These are phyloP conservation scores for Cercophora scortea DNA, from an alignment of 495 filamentous ascomycete species.

Conservation along the genomic window DNA sequence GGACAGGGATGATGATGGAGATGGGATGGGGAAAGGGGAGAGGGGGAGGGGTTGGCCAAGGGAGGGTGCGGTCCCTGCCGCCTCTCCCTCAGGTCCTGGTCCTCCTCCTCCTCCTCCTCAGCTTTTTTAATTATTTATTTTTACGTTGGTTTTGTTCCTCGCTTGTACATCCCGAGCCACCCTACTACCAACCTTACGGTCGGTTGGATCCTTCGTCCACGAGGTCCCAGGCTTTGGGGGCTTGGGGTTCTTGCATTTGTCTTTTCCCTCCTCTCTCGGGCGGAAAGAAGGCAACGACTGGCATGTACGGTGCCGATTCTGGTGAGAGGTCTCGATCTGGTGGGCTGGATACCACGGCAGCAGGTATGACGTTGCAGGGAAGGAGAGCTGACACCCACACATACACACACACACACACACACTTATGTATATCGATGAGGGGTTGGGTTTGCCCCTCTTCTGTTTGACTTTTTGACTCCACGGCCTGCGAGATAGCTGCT, in stretches of 20 bases:
- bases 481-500: too few relatives aligned
- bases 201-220: too few relatives aligned
- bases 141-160: neutral
- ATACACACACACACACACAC: neutral
- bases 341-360: too few relatives aligned
- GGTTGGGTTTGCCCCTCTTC: neutral
- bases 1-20: too few relatives aligned
- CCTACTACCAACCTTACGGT: too few relatives aligned
- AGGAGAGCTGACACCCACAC: neutral
- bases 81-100: too few relatives aligned
- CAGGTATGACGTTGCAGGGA: slow-evolving; percentile 3
- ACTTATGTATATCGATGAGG: neutral
- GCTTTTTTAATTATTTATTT: neutral
- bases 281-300: too few relatives aligned
- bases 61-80: slow-evolving; percentile 2
- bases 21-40: neutral
- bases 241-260: too few relatives aligned
- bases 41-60: neutral
- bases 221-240: too few relatives aligned
- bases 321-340: too few relatives aligned
- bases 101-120: neutral
- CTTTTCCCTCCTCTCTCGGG: too few relatives aligned
- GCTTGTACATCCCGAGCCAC: neutral
- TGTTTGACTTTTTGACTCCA: neutral
- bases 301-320: too few relatives aligned